phyloP scores from a whole-genome alignment of 2,329 filamentous ascomycete genomes.

The Emericellopsis cladophorae region DNA sequence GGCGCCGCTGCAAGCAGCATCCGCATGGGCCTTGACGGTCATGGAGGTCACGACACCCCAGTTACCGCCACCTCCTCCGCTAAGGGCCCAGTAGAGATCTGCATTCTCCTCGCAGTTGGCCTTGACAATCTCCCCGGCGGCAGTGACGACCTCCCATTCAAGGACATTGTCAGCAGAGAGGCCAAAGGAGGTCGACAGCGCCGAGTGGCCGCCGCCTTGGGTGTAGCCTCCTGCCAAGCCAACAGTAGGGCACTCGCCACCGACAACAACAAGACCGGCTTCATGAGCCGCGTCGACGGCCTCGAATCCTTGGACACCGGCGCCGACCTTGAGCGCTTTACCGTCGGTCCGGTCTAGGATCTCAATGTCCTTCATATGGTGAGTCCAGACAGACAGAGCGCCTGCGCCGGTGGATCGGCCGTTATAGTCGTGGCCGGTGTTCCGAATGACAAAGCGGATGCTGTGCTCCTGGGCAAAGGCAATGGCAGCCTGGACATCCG shows the following conservation, averaged over 20 bases:
- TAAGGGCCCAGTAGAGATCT: constrained; percentile 52
- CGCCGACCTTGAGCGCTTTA: constrained; percentile 35
- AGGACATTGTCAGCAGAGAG: constrained; percentile 47
- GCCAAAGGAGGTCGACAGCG: constrained; percentile 39
- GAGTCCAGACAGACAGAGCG: constrained; percentile 24
- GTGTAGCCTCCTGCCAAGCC: constrained; percentile 46
- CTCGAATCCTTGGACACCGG: constrained; percentile 38
- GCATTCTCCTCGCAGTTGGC: constrained; percentile 32
- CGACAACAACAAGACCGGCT: constrained; percentile 33
- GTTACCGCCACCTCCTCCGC: constrained; percentile 40
- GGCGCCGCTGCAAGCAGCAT: constrained; percentile 25
- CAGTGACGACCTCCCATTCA: constrained; percentile 42
- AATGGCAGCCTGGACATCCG: constrained; percentile 16
- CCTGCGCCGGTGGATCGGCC: constrained; percentile 25
- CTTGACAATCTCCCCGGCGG: constrained; percentile 28
- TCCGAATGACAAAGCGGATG: constrained; percentile 25
- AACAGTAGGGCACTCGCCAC: constrained; percentile 41
- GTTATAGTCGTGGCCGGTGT: constrained; percentile 16
- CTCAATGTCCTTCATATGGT: constrained; percentile 24
- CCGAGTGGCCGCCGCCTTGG: constrained; percentile 47
- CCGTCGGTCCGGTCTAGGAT: constrained; percentile 25
- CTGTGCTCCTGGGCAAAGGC: constrained; percentile 21
- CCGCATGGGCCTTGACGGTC: constrained; percentile 36
- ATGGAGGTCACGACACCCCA: constrained; percentile 44
- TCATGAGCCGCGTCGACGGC: constrained; percentile 28